Conservation (phyloP, 371 early-diverging fungal genomes). For the Mucor saturninus region DNA sequence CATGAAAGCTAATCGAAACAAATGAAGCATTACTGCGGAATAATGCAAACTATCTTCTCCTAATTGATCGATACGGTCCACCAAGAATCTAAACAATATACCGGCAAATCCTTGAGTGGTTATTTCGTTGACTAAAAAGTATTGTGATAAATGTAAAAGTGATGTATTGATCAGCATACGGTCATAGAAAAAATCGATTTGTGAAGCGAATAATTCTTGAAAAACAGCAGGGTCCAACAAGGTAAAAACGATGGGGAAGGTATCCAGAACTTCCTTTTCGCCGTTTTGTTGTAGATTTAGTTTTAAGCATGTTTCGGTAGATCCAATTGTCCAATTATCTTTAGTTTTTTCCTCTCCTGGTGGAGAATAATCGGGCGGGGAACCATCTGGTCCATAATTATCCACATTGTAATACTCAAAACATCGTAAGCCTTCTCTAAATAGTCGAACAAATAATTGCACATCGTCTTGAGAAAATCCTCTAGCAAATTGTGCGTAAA, state of each 20-base stretch:
- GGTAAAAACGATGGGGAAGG: conserved; percentile 89
- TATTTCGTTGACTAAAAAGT: conserved; percentile 82
- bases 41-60: conserved; percentile 79
- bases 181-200: conserved; percentile 87
- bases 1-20: conserved; percentile 95
- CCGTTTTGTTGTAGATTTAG: conserved; percentile 61
- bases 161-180: conserved; percentile 81
- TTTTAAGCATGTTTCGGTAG: conserved; percentile 41
- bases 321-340: conserved; percentile 43
- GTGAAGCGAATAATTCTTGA: conserved; percentile 92
- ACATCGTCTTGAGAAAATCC: conserved; percentile 78
- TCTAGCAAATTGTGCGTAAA: conserved; percentile 54
- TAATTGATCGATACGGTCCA: conserved; percentile 83
- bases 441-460: conserved; percentile 69
- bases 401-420: conserved; percentile 88
- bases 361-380: conserved; percentile 33
- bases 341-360: conserved; percentile 21
- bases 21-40: conserved; percentile 83
- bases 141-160: conserved; percentile 87
- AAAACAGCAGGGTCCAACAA: conserved; percentile 89
- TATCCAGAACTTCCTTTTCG: conserved; percentile 91
- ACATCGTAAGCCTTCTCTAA: conserved; percentile 86
- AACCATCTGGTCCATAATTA: conserved; percentile 63
- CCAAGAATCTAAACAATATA: conserved; percentile 76
- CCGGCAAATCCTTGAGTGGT: conserved; percentile 83